Conservation (phyloP, 495 filamentous ascomycete species). For the Penicillium paradoxum region DNA sequence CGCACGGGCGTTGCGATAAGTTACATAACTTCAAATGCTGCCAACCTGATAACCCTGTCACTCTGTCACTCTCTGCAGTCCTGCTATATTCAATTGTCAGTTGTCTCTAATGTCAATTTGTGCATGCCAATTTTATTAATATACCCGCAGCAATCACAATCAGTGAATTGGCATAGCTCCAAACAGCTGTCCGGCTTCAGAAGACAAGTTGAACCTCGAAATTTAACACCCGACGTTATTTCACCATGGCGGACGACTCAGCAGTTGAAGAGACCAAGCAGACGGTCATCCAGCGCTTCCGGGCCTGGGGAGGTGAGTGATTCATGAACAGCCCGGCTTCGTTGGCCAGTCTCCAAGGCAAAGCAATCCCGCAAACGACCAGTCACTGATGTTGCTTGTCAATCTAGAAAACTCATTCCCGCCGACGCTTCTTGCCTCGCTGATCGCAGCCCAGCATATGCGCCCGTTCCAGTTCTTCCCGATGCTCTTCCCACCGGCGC, state of each 20-base stretch:
- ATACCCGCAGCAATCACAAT: not conserved
- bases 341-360: not conserved
- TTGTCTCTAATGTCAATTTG: not conserved
- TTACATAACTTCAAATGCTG: not conserved
- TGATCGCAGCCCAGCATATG: constrained; percentile 70
- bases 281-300: constrained; percentile 46
- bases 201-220: not conserved
- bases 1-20: constrained; percentile 13
- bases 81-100: not conserved
- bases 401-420: constrained; percentile 70
- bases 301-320: constrained; percentile 69
- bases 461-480: constrained; percentile 72
- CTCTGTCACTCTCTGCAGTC: not conserved
- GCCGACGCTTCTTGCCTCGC: constrained; percentile 69
- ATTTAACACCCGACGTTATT: not conserved
- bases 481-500: constrained; percentile 74
- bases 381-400: constrained; percentile 4
- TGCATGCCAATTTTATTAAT: not conserved
- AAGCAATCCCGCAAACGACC: not conserved
- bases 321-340: not conserved
- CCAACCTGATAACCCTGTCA: not conserved
- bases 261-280: constrained; percentile 42
- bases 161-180: not conserved
- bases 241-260: constrained; percentile 26
- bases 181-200: not conserved